A percentile compares a stretch with the other conserved stretches of the same genome.
Evolutionary conservation across 805 yeast genomes (phyloP).

Genomic region (Schizosaccharomyces japonicus): DNA sequence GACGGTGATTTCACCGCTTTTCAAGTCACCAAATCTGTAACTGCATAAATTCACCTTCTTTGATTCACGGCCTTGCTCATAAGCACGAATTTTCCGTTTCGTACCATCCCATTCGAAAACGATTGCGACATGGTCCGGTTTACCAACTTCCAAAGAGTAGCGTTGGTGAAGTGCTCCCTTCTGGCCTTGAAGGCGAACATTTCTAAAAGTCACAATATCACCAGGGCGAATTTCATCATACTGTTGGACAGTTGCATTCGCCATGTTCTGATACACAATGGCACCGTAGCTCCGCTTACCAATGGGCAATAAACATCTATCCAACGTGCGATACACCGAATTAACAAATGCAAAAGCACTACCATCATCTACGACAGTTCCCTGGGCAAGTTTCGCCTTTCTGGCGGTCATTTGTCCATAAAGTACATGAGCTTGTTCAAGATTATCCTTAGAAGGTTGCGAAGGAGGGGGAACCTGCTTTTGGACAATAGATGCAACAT

Average conservation of each 20-base stretch:
- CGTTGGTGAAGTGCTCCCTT: slow-evolving; percentile 31
- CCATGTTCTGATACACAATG: slow-evolving; percentile 34
- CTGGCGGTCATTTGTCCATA: slow-evolving; percentile 30
- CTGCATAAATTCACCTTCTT: slow-evolving; percentile 38
- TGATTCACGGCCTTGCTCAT: slow-evolving; percentile 15
- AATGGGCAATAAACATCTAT: slow-evolving; percentile 29
- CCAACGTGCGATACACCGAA: slow-evolving; percentile 16
- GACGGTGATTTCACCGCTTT: slow-evolving; percentile 53
- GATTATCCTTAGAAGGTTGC: slow-evolving; percentile 20
- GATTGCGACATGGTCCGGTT: slow-evolving; percentile 30
- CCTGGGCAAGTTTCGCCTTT: slow-evolving; percentile 19
- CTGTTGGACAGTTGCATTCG: slow-evolving; percentile 27
- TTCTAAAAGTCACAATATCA: slow-evolving; percentile 54
- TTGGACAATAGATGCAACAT: slow-evolving; percentile 21
- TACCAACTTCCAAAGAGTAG: slow-evolving; percentile 35
- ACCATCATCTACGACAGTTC: slow-evolving; percentile 13
- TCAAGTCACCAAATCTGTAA: slow-evolving; percentile 48
- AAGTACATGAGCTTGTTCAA: slow-evolving; percentile 26
- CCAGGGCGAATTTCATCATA: slow-evolving; percentile 54
- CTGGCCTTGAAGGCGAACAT: slow-evolving; percentile 50
- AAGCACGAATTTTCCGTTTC: slow-evolving; percentile 24
- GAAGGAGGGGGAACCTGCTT: slow-evolving; percentile 22
- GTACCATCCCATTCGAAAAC: slow-evolving; percentile 50
- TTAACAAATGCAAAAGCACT: slow-evolving; percentile 18
- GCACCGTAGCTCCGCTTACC: slow-evolving; percentile 54